phyloP scores from a whole-genome alignment of 306 rosid species.

The Gastrolobium villosum region DNA sequence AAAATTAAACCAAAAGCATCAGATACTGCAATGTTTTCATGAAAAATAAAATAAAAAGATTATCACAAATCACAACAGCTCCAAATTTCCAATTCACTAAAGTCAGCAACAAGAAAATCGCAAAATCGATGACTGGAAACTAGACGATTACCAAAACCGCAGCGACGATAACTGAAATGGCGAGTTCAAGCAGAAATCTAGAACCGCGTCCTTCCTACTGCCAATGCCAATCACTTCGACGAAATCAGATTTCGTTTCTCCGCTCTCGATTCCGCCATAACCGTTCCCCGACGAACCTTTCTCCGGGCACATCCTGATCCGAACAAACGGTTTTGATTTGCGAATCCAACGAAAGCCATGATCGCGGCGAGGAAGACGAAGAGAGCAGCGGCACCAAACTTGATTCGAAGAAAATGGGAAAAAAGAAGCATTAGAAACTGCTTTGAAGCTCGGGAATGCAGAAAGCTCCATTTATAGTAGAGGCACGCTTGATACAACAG shows the following conservation, averaged over 20 bases:
- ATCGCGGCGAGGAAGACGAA: slow-evolving; percentile 36
- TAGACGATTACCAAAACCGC: slow-evolving; percentile 69
- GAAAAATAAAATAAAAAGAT: not conserved
- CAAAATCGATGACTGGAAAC: not conserved
- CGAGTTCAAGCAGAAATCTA: slow-evolving; percentile 81
- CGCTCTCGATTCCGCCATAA: slow-evolving; percentile 46
- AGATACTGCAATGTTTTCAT: not conserved
- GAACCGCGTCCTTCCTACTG: slow-evolving; percentile 83
- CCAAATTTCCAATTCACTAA: slow-evolving; percentile 12
- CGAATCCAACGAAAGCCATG: slow-evolving; percentile 40
- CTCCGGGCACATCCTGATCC: slow-evolving; percentile 52
- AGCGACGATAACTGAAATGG: slow-evolving; percentile 67
- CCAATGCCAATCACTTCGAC: slow-evolving; percentile 89
- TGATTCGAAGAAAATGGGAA: slow-evolving; percentile 53
- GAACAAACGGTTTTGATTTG: slow-evolving; percentile 47
- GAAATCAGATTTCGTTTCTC: slow-evolving; percentile 53
- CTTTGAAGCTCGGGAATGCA: slow-evolving; percentile 46
- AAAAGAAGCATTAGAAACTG: slow-evolving; percentile 50
- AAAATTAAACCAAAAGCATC: slow-evolving; percentile 22
- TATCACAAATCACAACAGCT: slow-evolving; percentile 17
- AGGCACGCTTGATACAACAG: not conserved
- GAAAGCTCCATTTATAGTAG: slow-evolving; percentile 65
- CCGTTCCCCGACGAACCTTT: slow-evolving; percentile 46
- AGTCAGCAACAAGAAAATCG: not conserved
- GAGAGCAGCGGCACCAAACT: slow-evolving; percentile 44